Evolutionary conservation across 352 stramenopile genomes (phyloP), one percentile per base, ranked within the genome.

Genomic region (Phytopythium ostracodes): DNA sequence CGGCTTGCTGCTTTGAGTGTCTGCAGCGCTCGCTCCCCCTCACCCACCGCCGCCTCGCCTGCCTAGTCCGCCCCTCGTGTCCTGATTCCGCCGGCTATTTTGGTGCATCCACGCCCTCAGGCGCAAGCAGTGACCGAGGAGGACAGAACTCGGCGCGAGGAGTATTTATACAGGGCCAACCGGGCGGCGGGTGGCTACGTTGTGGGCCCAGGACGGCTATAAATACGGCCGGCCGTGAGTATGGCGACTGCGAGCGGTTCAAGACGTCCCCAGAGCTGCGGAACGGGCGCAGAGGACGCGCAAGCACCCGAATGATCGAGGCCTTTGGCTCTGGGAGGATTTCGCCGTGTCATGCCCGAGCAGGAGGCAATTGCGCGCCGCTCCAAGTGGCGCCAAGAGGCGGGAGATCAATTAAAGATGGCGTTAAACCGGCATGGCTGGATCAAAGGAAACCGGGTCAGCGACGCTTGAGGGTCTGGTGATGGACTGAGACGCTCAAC

Each of bases 31-130:
- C 18, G 42, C 18, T 12, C 17, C 17, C 42, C 0, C 20, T 24
- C 42, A 27, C 42, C 18, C n/a, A 20, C 42, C 18, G n/a, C 42
- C 42, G 42, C 4, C 20, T 7, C 20, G 20, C 42, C 42, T 14
- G 42, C 42, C 8, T 44, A n/a, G 4, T 49, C 42, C n/a, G 42
- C 20, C 17, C 51, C 31, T 42, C 51, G 29, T 31, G 51, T 27
- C 51, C 51, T 42, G 29, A 31, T 20, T 31, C 10, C 49, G 27
- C 27, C 51, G 51, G 51, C 51, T 57, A 57, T 57, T 57, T 57
- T 22, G 29, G 51, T 29, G 20, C 20, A n/a, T 20, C 8, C 43
- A 27, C 20, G 43, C 44, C 42, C 12, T n/a, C 38, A 44, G 17
- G 38, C 38, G 38, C 38, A n/a, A 44, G 3, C 11, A 44, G 7